Percentiles rank a stretch among this genome's conserved stretches.
phyloP scores from a whole-genome alignment of 805 yeast genomes.

The Kodamaea laetipori region DNA sequence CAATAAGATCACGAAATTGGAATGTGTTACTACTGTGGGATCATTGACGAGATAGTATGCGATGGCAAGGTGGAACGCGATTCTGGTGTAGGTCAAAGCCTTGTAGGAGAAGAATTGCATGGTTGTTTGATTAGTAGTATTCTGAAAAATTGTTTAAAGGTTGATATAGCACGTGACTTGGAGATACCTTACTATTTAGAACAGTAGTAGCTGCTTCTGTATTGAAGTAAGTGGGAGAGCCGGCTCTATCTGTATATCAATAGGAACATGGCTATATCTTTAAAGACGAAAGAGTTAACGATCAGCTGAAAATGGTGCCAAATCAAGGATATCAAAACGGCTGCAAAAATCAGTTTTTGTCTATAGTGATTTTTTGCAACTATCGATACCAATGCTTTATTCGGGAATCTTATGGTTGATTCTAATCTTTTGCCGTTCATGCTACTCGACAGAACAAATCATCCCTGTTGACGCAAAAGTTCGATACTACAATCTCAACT shows the following conservation, averaged over 20 bases:
- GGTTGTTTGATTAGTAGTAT: neutral
- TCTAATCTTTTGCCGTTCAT: no score
- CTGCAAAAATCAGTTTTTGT: slow-evolving; percentile 2
- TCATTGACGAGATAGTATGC: slow-evolving; percentile 51
- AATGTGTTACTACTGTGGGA: slow-evolving; percentile 45
- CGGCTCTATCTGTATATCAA: no score
- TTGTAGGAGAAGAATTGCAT: slow-evolving; percentile 58
- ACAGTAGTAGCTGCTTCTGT: no score
- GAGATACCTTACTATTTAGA: no score
- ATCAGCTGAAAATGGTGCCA: no score
- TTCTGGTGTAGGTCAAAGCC: slow-evolving; percentile 49
- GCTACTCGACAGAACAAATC: no score
- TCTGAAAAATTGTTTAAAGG: neutral
- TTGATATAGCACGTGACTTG: slow-evolving; percentile 1
- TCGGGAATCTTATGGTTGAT: no score
- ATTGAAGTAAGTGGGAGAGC: no score
- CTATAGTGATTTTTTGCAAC: neutral
- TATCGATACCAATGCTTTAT: no score
- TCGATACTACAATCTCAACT: slow-evolving; percentile 10
- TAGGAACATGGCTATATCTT: no score
- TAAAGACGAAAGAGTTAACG: no score
- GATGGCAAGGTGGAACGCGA: slow-evolving; percentile 44
- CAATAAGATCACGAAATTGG: slow-evolving; percentile 51
- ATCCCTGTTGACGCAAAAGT: neutral
- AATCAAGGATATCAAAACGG: no score